Conservation (phyloP, 768 basidiomycete genomes). For the Fistulinella prunicolor region DNA sequence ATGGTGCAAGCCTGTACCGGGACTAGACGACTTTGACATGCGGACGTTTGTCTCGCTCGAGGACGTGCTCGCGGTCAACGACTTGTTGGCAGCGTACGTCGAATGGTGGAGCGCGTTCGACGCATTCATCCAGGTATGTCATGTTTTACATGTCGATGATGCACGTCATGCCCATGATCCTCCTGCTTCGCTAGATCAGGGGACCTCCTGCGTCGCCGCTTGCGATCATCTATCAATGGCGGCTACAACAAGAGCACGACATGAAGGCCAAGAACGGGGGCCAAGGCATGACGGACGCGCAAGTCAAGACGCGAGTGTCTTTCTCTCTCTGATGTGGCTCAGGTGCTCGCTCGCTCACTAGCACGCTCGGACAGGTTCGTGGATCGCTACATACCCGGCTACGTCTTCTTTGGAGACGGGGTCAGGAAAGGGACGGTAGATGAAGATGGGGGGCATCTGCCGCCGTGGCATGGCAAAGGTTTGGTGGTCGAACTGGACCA, state of each 20-base stretch:
- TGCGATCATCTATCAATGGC: conserved; percentile 78
- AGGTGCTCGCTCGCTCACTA: background rate
- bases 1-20: conserved; percentile 41
- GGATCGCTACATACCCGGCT: conserved; percentile 92
- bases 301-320: conserved; percentile 53
- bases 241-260: conserved; percentile 82
- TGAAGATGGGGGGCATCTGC: conserved; percentile 17
- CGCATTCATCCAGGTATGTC: conserved; percentile 69
- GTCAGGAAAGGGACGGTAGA: conserved; percentile 36
- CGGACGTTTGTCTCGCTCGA: conserved; percentile 41
- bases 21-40: conserved; percentile 33
- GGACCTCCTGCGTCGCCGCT: conserved; percentile 37
- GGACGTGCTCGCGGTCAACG: conserved; percentile 64
- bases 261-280: conserved; percentile 89
- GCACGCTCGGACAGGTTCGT: conserved; percentile 65
- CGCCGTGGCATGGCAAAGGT: conserved; percentile 47
- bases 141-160: background rate
- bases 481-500: conserved; percentile 55
- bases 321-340: background rate
- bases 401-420: conserved; percentile 78
- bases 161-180: too few relatives aligned
- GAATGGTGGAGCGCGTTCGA: conserved; percentile 71
- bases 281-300: conserved; percentile 80
- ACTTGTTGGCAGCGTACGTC: conserved; percentile 54
- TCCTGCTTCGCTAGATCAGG: conserved; percentile 39